Base-by-base conservation (phyloP, 2,329 filamentous ascomycete genomes). In the Cadophora malorum region DNA sequence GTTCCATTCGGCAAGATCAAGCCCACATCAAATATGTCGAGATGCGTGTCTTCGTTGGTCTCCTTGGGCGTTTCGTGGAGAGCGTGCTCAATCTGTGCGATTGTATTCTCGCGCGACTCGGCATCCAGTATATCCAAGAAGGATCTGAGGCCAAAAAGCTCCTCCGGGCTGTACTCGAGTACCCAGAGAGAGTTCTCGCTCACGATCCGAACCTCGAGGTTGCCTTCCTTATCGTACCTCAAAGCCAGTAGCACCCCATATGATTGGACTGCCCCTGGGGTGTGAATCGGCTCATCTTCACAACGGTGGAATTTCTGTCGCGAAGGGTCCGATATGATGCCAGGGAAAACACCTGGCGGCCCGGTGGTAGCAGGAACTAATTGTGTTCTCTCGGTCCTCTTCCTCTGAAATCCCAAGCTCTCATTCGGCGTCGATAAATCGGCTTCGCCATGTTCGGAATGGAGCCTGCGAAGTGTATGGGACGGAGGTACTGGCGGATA, bases 201-300 rank as follows among this genome's bases (percentile, higher is more conserved):
- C 7, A 67, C 71, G n/a, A 75, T 72, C n/a, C 73, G 67, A 19
- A 74, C 73, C 63, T 73, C 70, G 4, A 75, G 61, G 19, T 69
- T 45, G 0, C 64, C 66, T 9, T 59, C 12, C 14, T 63, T 47
- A 62, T 64, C 67, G 50, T 70, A 71, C 33, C 60, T 72, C 25
- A 75, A 38, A 1, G 66, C 73, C 21, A 74, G 35, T 38, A 75
- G 64, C 3, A 69, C 72, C 10, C 71, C 74, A 41, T 71, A 70
- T n/a, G 58, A 50, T 53, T 74, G 74, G 16, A 75, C 64, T 4
- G 72, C 70, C 56, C 74, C 73, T 58, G 74, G 72, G n/a, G 67
- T 74, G 38, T 72, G 73, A 21, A 75, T 75, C 5, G 72, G 73
- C 60, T 75, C 74, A 56, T 75, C 73, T 59, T 75, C 74, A 50